Evolutionary conservation across 805 yeast genomes (phyloP), one percentile per base, ranked within the genome.

Genomic region (Yarrowia sp.): DNA sequence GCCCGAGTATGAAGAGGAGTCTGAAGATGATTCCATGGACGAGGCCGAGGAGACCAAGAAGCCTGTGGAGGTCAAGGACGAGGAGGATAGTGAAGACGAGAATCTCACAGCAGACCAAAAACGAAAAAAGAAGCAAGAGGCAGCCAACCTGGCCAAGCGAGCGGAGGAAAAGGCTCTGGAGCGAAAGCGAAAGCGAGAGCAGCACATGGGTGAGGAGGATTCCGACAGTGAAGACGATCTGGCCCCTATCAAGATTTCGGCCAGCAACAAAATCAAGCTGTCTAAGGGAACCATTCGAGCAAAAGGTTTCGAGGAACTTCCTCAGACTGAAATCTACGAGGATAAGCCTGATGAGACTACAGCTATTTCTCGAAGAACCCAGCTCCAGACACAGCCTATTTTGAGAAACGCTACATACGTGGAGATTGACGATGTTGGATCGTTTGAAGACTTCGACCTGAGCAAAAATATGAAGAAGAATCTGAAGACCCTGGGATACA

Each of bases 361-460:
- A 9, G 67, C 93, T 43, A 86, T 82, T 6, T 96, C 97, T 19
- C 72, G 61, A 73, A 38, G 70, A 71, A 35, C 16, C 33, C 65
- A 21, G 14, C 62, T n/a, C 2, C 41, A 70, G 71, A 36, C 17
- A 43, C 65, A 24, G 24, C 62, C 22, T 1, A 44, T 62, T 22
- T 38, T 48, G 12, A 67, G 67, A 19, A 52, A 64, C 12, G 62
- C 96, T 3, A 74, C 75, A 4, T 87, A 82, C 67, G 81, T 86
- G 41, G 76, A 80, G 17, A 84, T 88, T 0, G 77, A 75, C 5
- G 71, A 71, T 1, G 77, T 78, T 0, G 77, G 75, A 65, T 80
- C 85, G 2, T 89, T 90, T 68, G 61, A 66, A 0, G 80, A 81
- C 1, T 80, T 88, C 43, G 75, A 70, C 1, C 59, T 69, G 14